Conservation (phyloP, 768 basidiomycete species). For the Butyriboletus loyo region DNA sequence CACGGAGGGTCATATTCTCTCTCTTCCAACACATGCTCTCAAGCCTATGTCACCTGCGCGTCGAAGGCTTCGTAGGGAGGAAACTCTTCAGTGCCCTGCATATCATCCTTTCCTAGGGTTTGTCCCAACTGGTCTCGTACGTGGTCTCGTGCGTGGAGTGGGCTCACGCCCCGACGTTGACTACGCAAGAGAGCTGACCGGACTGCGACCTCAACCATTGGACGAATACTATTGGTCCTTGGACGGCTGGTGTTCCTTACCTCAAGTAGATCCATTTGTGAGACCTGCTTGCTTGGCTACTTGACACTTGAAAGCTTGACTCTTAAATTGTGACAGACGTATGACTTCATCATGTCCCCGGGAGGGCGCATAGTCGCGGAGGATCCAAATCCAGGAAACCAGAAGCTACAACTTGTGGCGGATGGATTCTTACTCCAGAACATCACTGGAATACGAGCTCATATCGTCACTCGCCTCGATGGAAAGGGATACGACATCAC, state of each 20-base stretch:
- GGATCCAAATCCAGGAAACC: slow-evolving; percentile 63
- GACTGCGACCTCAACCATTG: slow-evolving; percentile 42
- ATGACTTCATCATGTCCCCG: slow-evolving; percentile 76
- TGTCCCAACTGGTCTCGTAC: slow-evolving; percentile 30
- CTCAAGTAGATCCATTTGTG: slow-evolving; percentile 70
- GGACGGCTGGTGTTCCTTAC: slow-evolving; percentile 73
- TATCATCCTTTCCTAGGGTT: slow-evolving; percentile 48
- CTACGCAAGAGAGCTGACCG: slow-evolving; percentile 73
- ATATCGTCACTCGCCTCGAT: slow-evolving; percentile 77
- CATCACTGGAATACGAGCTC: slow-evolving; percentile 72
- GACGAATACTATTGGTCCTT: slow-evolving; percentile 62
- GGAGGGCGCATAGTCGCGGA: slow-evolving; percentile 52
- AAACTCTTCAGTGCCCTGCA: slow-evolving; percentile 70
- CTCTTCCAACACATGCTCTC: slow-evolving; percentile 54
- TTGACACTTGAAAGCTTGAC: slow-evolving; percentile 2
- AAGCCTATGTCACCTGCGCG: slow-evolving; percentile 57
- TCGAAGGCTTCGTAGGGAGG: slow-evolving; percentile 57
- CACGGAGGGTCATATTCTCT: slow-evolving; percentile 91
- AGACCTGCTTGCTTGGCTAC: slow-evolving; percentile 11
- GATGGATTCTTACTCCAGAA: slow-evolving; percentile 78
- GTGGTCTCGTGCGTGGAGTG: slow-evolving; percentile 65
- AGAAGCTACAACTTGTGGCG: slow-evolving; percentile 59
- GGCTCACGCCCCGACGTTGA: slow-evolving; percentile 73
- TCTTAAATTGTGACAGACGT: slow-evolving; percentile 47
- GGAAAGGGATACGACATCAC: slow-evolving; percentile 84